Conservation (phyloP, 2,329 filamentous ascomycete species). For the Penicillium sclerotiorum region DNA sequence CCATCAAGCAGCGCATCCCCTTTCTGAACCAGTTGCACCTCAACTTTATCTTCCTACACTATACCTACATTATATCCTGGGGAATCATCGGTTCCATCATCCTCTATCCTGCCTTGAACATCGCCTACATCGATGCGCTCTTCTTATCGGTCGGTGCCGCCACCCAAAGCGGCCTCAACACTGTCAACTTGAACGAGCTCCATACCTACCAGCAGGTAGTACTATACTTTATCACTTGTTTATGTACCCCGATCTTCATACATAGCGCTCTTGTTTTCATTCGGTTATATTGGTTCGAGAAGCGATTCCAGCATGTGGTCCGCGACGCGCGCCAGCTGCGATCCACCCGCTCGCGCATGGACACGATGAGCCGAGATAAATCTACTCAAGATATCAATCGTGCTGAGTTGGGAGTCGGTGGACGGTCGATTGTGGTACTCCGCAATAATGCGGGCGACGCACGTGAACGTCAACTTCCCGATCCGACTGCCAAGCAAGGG, state of each 20-base stretch:
- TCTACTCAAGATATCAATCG: conserved; percentile 38
- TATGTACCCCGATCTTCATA: conserved; percentile 82
- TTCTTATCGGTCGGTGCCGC: conserved; percentile 84
- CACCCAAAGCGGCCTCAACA: conserved; percentile 93
- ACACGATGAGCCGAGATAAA: conserved; percentile 51
- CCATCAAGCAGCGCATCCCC: conserved; percentile 39
- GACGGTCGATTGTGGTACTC: conserved; percentile 42
- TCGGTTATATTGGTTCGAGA: conserved; percentile 97
- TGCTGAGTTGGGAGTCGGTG: conserved; percentile 43
- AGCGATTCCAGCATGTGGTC: conserved; percentile 84
- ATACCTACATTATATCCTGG: conserved; percentile 78
- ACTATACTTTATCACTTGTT: conserved; percentile 70
- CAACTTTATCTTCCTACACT: conserved; percentile 52
- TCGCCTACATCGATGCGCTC: conserved; percentile 83
- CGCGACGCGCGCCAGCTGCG: conserved; percentile 70
- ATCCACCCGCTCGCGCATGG: conserved; percentile 63
- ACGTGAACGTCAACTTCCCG: conserved; percentile 21
- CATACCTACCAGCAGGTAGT: conserved; percentile 74
- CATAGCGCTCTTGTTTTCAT: conserved; percentile 87
- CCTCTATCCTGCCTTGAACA: conserved; percentile 65
- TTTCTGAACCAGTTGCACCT: conserved; percentile 40
- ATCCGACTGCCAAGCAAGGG: conserved; percentile 21
- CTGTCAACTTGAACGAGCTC: conserved; percentile 66
- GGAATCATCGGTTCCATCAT: conserved; percentile 75
- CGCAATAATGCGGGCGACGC: conserved; percentile 37